phyloP scores from a whole-genome alignment of 1,284 basidiomycete species.

The Ganoderma sinense region DNA sequence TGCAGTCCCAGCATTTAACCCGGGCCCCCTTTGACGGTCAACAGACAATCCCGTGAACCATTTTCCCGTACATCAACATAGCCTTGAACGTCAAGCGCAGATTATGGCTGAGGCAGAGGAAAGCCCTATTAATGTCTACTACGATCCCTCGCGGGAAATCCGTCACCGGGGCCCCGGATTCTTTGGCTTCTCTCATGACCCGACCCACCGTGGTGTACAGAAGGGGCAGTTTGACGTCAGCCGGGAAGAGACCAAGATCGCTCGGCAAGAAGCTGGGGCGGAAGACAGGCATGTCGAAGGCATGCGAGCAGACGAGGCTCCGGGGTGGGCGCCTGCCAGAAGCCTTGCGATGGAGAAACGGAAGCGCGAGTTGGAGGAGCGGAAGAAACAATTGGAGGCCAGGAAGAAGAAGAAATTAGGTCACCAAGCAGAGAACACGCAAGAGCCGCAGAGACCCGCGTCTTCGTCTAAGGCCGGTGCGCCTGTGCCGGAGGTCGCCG shows the following conservation, averaged over 20 bases:
- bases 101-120: conserved; percentile 83
- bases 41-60: conserved; percentile 79
- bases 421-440: conserved; percentile 19
- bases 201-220: conserved; percentile 61
- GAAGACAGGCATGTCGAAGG: conserved; percentile 71
- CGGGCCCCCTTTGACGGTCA: conserved; percentile 15
- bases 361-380: conserved; percentile 81
- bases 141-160: conserved; percentile 83
- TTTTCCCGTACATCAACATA: conserved; percentile 89
- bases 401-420: conserved; percentile 74
- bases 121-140: conserved; percentile 79
- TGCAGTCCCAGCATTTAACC: conserved; percentile 5
- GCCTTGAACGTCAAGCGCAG: conserved; percentile 77
- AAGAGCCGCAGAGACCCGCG: not conserved
- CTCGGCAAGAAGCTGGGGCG: conserved; percentile 66
- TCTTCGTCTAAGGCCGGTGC: not conserved
- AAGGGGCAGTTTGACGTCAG: conserved; percentile 70
- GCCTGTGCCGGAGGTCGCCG: conserved; percentile 17
- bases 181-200: conserved; percentile 89
- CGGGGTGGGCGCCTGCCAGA: conserved; percentile 35
- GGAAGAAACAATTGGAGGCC: conserved; percentile 78
- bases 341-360: conserved; percentile 81
- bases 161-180: conserved; percentile 90
- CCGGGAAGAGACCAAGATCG: conserved; percentile 76
- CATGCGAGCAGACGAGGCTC: conserved; percentile 53